Evolutionary conservation across 2,329 filamentous ascomycete genomes (phyloP).

Genomic region (Ophiosphaerella korrae): DNA sequence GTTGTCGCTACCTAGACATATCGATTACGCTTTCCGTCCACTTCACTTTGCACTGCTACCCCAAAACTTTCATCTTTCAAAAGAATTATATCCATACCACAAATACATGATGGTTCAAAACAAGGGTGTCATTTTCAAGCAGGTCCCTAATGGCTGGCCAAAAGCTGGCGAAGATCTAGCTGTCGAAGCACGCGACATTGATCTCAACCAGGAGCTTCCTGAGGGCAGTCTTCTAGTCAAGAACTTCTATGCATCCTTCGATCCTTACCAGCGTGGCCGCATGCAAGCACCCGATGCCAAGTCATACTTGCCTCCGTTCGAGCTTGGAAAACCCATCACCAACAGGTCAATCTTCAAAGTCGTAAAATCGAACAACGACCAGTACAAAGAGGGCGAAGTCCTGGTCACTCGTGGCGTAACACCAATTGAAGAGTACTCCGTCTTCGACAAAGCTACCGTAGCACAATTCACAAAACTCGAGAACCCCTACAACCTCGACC

Average conservation of each 20-base stretch:
- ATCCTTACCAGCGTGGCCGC: slow-evolving; percentile 82
- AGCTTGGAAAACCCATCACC: slow-evolving; percentile 65
- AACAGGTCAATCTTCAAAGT: slow-evolving; percentile 71
- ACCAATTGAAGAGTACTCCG: slow-evolving; percentile 72
- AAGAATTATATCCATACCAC: slow-evolving; percentile 9
- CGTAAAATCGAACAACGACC: slow-evolving; percentile 67
- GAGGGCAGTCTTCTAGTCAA: slow-evolving; percentile 71
- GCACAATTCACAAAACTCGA: slow-evolving; percentile 61
- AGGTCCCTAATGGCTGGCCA: slow-evolving; percentile 68
- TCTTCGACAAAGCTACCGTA: slow-evolving; percentile 56
- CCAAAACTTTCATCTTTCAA: not conserved
- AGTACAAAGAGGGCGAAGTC: slow-evolving; percentile 71
- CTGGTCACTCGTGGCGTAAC: slow-evolving; percentile 58
- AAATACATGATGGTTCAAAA: slow-evolving; percentile 62
- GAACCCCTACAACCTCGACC: slow-evolving; percentile 71
- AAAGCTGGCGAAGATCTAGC: slow-evolving; percentile 72
- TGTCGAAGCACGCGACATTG: slow-evolving; percentile 71
- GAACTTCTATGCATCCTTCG: slow-evolving; percentile 75
- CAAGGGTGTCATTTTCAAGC: slow-evolving; percentile 77
- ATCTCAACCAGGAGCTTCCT: slow-evolving; percentile 63
- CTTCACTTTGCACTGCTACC: not conserved
- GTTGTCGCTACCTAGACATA: not conserved
- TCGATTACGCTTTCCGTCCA: not conserved
- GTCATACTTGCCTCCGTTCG: slow-evolving; percentile 71
- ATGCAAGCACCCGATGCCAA: slow-evolving; percentile 70